Evolutionary conservation across 2,329 filamentous ascomycete species (phyloP).

Genomic region (Talaromyces sp.): DNA sequence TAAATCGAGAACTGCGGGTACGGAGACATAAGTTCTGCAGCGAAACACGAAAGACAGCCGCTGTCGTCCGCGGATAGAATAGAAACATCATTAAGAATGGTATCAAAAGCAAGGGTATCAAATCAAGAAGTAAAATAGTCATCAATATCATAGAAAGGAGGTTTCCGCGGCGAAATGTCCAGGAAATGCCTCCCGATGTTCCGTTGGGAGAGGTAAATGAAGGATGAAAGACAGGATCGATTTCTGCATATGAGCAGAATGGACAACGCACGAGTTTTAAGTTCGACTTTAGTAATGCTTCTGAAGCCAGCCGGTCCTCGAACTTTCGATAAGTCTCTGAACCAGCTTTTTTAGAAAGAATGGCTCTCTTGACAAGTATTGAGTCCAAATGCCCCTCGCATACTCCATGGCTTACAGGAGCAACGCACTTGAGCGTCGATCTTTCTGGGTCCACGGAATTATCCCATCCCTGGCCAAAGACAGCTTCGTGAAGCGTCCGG

Average conservation of each 20-base stretch:
- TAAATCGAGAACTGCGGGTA: slow-evolving; percentile 71
- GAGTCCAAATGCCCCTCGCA: slow-evolving; percentile 72
- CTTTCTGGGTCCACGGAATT: slow-evolving; percentile 69
- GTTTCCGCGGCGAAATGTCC: slow-evolving; percentile 55
- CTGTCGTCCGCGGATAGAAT: slow-evolving; percentile 50
- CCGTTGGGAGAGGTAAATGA: background rate
- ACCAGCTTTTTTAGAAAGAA: slow-evolving; percentile 66
- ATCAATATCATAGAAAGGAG: slow-evolving; percentile 53
- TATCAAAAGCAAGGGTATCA: slow-evolving; percentile 47
- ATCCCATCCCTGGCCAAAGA: slow-evolving; percentile 91
- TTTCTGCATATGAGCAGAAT: slow-evolving; percentile 87
- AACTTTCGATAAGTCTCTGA: slow-evolving; percentile 70
- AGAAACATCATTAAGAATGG: slow-evolving; percentile 56
- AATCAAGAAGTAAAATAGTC: slow-evolving; percentile 39
- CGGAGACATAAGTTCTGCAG: slow-evolving; percentile 66
- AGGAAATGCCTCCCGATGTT: slow-evolving; percentile 42
- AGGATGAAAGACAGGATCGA: slow-evolving; percentile 71
- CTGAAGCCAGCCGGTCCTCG: slow-evolving; percentile 73
- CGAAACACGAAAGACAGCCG: slow-evolving; percentile 55
- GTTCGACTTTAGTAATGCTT: slow-evolving; percentile 68
- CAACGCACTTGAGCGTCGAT: slow-evolving; percentile 79
- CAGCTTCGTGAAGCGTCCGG: slow-evolving; percentile 75
- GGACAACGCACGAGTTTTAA: slow-evolving; percentile 79
- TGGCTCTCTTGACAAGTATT: slow-evolving; percentile 67
- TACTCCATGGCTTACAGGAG: slow-evolving; percentile 61